phyloP scores from a whole-genome alignment of 2,329 filamentous ascomycete species.

The Neofusicoccum parvum region DNA sequence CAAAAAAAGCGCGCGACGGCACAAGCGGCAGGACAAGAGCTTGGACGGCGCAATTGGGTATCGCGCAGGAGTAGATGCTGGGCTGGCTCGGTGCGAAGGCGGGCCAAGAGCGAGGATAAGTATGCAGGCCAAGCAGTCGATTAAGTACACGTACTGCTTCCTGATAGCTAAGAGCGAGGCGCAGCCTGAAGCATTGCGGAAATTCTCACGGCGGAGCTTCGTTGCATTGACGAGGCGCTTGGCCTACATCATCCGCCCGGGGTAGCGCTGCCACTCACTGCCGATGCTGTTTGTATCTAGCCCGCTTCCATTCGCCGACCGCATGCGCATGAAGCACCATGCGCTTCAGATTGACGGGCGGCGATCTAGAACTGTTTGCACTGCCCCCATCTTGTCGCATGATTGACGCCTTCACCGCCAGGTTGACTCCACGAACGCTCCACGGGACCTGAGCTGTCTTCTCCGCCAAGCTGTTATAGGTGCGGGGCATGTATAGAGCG shows the following conservation, averaged over 20 bases:
- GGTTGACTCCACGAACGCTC: conserved; percentile 6
- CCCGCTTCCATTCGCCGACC: not conserved
- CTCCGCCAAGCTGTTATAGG: not conserved
- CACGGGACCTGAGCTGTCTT: not conserved
- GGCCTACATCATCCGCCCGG: conserved; percentile 6
- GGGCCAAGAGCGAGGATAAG: not conserved
- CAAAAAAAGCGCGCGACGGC: not conserved
- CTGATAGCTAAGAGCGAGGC: not conserved
- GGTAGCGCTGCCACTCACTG: not conserved
- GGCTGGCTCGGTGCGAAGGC: not conserved
- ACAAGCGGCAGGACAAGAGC: not conserved
- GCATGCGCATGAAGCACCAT: conserved; percentile 2
- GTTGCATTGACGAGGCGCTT: conserved; percentile 6
- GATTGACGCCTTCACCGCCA: not conserved
- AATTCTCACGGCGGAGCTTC: not conserved
- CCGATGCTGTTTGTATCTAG: not conserved
- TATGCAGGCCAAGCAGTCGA: not conserved
- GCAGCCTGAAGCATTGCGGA: not conserved
- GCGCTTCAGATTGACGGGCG: conserved; percentile 5
- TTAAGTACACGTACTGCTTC: not conserved
- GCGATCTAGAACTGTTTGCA: conserved; percentile 16
- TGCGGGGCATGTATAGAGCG: not conserved
- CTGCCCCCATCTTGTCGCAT: conserved; percentile 8
- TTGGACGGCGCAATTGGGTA: not conserved
- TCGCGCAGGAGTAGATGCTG: not conserved